A percentile compares a stretch with the other conserved stretches of the same genome.
Conservation (phyloP, 805 yeast species). For the Cyberlindnera sargentensis region DNA sequence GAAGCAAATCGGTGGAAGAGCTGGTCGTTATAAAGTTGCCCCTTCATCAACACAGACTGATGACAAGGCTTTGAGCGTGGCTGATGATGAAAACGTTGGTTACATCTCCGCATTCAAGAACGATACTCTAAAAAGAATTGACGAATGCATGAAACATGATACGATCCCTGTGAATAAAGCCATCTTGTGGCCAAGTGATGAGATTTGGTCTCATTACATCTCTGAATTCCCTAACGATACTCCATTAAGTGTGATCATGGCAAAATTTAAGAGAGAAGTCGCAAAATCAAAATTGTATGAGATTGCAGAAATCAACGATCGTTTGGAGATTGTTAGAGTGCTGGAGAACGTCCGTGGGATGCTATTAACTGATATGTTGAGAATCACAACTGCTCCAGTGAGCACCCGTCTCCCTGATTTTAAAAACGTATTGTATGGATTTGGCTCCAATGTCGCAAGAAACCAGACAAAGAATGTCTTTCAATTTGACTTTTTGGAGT, state of each 20-base stretch:
- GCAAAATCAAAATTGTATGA: constrained; percentile 25
- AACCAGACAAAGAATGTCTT: constrained; percentile 47
- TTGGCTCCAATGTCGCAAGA: constrained; percentile 30
- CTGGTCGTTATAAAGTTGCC: constrained; percentile 66
- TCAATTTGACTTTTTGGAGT: constrained; percentile 33
- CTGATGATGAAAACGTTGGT: constrained; percentile 29
- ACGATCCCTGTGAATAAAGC: constrained; percentile 52
- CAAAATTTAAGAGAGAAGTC: constrained; percentile 37
- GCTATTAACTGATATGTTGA: constrained; percentile 49
- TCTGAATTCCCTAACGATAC: constrained; percentile 50
- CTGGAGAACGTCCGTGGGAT: constrained; percentile 37
- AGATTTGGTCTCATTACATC: constrained; percentile 59
- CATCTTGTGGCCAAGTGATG: constrained; percentile 73
- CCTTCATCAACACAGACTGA: constrained; percentile 15
- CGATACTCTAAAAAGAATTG: constrained; percentile 39
- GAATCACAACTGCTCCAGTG: constrained; percentile 58
- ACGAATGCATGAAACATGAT: constrained; percentile 41
- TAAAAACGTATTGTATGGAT: constrained; percentile 41
- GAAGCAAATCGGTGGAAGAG: constrained; percentile 95
- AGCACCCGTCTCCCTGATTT: constrained; percentile 37
- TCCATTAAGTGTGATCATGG: constrained; percentile 38
- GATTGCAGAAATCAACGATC: constrained; percentile 32
- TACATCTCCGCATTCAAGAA: constrained; percentile 47
- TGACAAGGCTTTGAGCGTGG: background rate
- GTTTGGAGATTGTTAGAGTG: constrained; percentile 29